Conservation (phyloP, 805 yeast genomes). For the Pichia paraexigua region DNA sequence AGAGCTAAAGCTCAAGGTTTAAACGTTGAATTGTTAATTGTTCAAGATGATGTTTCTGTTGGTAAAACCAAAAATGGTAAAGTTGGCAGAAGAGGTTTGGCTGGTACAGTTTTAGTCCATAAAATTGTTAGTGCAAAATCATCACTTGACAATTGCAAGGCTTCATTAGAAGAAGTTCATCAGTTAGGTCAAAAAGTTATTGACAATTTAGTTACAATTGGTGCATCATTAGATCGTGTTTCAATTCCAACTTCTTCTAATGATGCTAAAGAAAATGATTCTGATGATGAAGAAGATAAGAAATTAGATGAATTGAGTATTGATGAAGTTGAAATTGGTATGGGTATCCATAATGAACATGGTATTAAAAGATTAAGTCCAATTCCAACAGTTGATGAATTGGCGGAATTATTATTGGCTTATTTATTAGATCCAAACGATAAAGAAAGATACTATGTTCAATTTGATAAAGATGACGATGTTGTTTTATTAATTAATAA, state of each 20-base stretch:
- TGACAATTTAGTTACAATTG: conserved; percentile 71
- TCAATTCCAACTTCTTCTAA: conserved; percentile 84
- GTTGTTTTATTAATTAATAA: conserved; percentile 72
- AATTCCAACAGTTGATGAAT: conserved; percentile 61
- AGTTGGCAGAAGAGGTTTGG: conserved; percentile 92
- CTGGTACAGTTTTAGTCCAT: conserved; percentile 85
- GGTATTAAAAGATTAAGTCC: conserved; percentile 60
- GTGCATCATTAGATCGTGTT: conserved; percentile 84
- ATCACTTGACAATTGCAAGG: conserved; percentile 22
- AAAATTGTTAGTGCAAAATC: conserved; percentile 70
- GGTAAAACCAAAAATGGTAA: conserved; percentile 83
- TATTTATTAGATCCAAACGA: conserved; percentile 57
- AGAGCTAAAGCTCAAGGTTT: conserved; percentile 74
- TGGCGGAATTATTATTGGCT: conserved; percentile 52
- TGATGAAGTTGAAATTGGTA: conserved; percentile 79
- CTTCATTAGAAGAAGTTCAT: conserved; percentile 45
- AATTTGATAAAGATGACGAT: conserved; percentile 49
- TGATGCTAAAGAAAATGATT: conserved; percentile 4
- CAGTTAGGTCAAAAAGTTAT: conserved; percentile 54
- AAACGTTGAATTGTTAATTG: conserved; percentile 63
- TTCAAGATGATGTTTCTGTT: conserved; percentile 91
- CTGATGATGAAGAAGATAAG: conserved; percentile 30
- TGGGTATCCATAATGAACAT: conserved; percentile 95
- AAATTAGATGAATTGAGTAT: conserved; percentile 36
- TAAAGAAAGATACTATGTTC: conserved; percentile 72